A percentile compares a stretch with the other conserved stretches of the same genome.
Conservation (phyloP, 257 asterid species). For the Solanum tarijense region DNA sequence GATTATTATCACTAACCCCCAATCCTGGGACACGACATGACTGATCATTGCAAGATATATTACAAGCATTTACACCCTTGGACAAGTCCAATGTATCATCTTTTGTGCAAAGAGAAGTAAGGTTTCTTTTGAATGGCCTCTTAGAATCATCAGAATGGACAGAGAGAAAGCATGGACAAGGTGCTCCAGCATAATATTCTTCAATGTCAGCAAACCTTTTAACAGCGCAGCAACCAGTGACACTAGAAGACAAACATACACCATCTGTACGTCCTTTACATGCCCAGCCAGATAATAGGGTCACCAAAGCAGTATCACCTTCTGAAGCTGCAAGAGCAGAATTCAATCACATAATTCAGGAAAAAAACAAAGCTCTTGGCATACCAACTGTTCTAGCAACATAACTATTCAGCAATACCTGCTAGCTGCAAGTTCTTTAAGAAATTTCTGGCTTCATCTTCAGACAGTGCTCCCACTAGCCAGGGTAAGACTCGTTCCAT, state of each 20-base stretch:
- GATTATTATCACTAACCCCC: slow-evolving; percentile 25
- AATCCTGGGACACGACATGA: slow-evolving; percentile 42
- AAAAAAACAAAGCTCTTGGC: not conserved
- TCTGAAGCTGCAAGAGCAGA: slow-evolving; percentile 26
- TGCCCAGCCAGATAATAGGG: slow-evolving; percentile 41
- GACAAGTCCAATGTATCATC: slow-evolving; percentile 1
- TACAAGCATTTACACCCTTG: slow-evolving; percentile 1
- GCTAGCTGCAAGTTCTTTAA: slow-evolving; percentile 34
- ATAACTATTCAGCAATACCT: slow-evolving; percentile 10
- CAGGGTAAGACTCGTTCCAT: slow-evolving; percentile 42
- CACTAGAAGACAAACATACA: slow-evolving; percentile 31
- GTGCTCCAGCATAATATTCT: slow-evolving; percentile 13
- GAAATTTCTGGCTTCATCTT: slow-evolving; percentile 29
- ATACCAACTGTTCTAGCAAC: not conserved
- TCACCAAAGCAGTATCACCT: slow-evolving; percentile 29
- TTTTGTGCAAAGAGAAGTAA: slow-evolving; percentile 1
- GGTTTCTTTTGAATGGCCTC: slow-evolving; percentile 22
- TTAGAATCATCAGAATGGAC: slow-evolving; percentile 11
- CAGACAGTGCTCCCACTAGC: slow-evolving; percentile 26
- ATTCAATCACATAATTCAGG: slow-evolving; percentile 6
- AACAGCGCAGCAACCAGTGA: slow-evolving; percentile 23
- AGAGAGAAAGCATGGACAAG: slow-evolving; percentile 21
- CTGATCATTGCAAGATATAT: slow-evolving; percentile 14
- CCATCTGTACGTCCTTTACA: slow-evolving; percentile 31
- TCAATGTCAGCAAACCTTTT: slow-evolving; percentile 12